Conservation (phyloP, 768 basidiomycete species). For the Boletus sensibilis region DNA sequence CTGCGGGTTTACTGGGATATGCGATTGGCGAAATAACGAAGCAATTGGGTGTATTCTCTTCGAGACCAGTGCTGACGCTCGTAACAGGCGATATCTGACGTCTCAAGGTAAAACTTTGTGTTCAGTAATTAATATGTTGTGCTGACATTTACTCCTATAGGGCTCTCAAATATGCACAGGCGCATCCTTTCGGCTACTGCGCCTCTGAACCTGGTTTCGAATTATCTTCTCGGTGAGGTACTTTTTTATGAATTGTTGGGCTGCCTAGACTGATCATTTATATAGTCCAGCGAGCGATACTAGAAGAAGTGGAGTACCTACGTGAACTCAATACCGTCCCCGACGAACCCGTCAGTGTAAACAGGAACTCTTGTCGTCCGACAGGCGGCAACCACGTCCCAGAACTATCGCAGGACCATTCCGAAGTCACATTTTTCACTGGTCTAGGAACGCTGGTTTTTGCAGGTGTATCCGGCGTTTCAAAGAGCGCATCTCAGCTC, state of each 20-base stretch:
- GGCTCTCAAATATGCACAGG: slow-evolving; percentile 23
- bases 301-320: slow-evolving; percentile 18
- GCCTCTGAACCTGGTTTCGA: slow-evolving; percentile 23
- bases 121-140: not conserved
- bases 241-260: not conserved
- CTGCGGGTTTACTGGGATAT: slow-evolving; percentile 47
- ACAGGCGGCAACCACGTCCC: not conserved
- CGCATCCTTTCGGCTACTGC: slow-evolving; percentile 24
- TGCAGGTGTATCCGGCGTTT: slow-evolving; percentile 21
- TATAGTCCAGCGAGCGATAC: slow-evolving; percentile 21
- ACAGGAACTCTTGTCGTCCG: not conserved
- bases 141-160: slow-evolving; percentile 6
- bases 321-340: slow-evolving; percentile 5
- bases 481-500: slow-evolving; percentile 27
- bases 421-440: slow-evolving; percentile 7
- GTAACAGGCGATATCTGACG: slow-evolving; percentile 18
- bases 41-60: slow-evolving; percentile 11
- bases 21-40: slow-evolving; percentile 42
- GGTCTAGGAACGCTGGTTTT: slow-evolving; percentile 16
- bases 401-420: not conserved
- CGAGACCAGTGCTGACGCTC: slow-evolving; percentile 1
- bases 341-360: slow-evolving; percentile 6
- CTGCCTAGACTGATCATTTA: slow-evolving; percentile 13
- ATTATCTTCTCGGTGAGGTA: slow-evolving; percentile 26
- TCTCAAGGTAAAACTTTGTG: slow-evolving; percentile 15